These are phyloP conservation scores for Lactarius evosmus DNA, from an alignment of 768 basidiomycete species.

Conservation along the genomic window DNA sequence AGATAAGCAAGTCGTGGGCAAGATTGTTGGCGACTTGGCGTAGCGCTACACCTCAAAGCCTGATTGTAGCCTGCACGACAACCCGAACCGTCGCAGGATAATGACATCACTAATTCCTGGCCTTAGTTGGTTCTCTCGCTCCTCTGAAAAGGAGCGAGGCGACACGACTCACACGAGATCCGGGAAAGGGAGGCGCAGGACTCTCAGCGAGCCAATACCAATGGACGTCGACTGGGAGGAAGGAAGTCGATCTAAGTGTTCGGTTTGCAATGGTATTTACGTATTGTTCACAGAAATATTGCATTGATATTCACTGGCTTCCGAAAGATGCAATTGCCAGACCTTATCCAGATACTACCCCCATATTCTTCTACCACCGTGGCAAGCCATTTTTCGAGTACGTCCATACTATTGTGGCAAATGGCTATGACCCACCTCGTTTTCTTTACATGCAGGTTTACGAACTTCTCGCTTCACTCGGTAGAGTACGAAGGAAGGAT, in stretches of 20 bases:
- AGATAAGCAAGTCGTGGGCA: neutral
- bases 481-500: conserved; percentile 14
- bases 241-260: conserved; percentile 10
- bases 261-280: conserved; percentile 12
- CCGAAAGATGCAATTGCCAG: neutral
- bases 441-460: conserved; percentile 17
- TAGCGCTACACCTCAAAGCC: neutral
- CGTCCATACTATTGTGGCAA: neutral
- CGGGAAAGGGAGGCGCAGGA: conserved; percentile 8
- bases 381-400: conserved; percentile 19
- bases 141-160: neutral
- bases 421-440: neutral
- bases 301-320: neutral
- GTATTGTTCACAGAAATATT: neutral
- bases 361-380: conserved; percentile 21
- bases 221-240: conserved; percentile 21
- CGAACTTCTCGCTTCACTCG: conserved; percentile 24
- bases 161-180: neutral
- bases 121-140: neutral
- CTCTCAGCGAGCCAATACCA: conserved; percentile 16
- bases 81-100: neutral
- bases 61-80: neutral
- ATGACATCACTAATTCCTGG: conserved; percentile 14
- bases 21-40: neutral
- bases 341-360: conserved; percentile 6